Evolutionary conservation across 2,329 filamentous ascomycete genomes (phyloP).

Genomic region (Fusarium aywerte): DNA sequence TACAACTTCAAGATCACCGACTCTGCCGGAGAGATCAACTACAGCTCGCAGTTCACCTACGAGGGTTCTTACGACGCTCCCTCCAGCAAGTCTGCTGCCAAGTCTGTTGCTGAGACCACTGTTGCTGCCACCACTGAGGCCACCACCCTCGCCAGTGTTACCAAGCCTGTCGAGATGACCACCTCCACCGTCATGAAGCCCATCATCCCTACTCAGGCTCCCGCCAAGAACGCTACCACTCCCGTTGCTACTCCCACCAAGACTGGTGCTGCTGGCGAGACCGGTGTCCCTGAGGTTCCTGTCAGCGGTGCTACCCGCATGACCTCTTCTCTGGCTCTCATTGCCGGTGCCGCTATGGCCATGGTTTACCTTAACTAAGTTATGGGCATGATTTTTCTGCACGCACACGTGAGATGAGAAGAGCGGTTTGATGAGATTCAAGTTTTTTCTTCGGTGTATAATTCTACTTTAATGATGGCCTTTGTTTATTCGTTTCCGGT

Average conservation of each 20-base stretch:
- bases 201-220: conserved; percentile 31
- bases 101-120: conserved; percentile 25
- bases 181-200: conserved; percentile 24
- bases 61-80: conserved; percentile 39
- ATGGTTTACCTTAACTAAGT: conserved; percentile 50
- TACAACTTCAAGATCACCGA: conserved; percentile 54
- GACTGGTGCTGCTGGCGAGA: conserved; percentile 21
- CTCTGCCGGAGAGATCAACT: conserved; percentile 47
- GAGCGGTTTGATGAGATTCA: conserved; percentile 42
- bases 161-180: conserved; percentile 29
- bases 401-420: conserved; percentile 28
- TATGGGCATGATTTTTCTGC: conserved; percentile 35
- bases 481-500: conserved; percentile 45
- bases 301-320: conserved; percentile 48
- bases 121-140: conserved; percentile 25
- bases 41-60: conserved; percentile 49
- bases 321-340: conserved; percentile 49
- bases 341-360: conserved; percentile 50
- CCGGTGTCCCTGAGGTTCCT: conserved; percentile 43
- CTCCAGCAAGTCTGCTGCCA: conserved; percentile 24
- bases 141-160: conserved; percentile 35
- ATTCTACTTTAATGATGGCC: conserved; percentile 45
- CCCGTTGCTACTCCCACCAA: conserved; percentile 25
- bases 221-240: conserved; percentile 25
- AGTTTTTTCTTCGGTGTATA: conserved; percentile 44